Base-by-base conservation (phyloP, 805 yeast species). In the Kuraishia piskuri region DNA sequence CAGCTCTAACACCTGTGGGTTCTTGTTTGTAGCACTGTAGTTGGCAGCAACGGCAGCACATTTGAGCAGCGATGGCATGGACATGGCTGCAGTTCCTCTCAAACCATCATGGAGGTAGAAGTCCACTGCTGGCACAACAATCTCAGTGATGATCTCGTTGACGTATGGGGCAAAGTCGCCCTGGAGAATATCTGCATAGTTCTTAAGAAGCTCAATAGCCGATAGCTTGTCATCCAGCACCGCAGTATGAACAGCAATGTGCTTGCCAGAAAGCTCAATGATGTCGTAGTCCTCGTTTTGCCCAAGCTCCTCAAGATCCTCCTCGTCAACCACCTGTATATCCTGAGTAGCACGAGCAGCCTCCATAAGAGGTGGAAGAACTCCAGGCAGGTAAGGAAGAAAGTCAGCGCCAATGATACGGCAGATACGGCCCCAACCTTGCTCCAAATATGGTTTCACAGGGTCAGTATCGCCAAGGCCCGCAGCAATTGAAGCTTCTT, bases 341-440 rank as follows among this genome's bases (percentile, higher is more conserved):
- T 90, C 97, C 62, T 92, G 97, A 21, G 90, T 79, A 12, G 94
- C 91, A 64, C 84, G 89, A 7, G 97, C 99, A 40, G 91, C 86
- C 52, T 76, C 79, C 53, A 94, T 68, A 54, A 94, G 73, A n/a
- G 96, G 91, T 24, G 98, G 97, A 64, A 94, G 77, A 37, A 94
- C 97, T 10, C 80, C 80, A 31, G 90, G 87, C 56, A 94, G 74
- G 60, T 81, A 86, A 14, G 96, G 96, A 56, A 89, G 69, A 66
- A 94, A 94, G 48, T 90, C 96, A 55, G 77, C 78, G 22, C 97
- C 96, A 45, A 92, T 75, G 51, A 92, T 81, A 59, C 86, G 79
- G 66, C 99, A 94, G 48, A 94, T 78, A 63, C 98, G 82, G 53
- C 94, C 90, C 99, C 99, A 94, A 48, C 96, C 97, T 66, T 89